Conservation (phyloP, 2,329 filamentous ascomycete genomes). For the Zalaria obscura region DNA sequence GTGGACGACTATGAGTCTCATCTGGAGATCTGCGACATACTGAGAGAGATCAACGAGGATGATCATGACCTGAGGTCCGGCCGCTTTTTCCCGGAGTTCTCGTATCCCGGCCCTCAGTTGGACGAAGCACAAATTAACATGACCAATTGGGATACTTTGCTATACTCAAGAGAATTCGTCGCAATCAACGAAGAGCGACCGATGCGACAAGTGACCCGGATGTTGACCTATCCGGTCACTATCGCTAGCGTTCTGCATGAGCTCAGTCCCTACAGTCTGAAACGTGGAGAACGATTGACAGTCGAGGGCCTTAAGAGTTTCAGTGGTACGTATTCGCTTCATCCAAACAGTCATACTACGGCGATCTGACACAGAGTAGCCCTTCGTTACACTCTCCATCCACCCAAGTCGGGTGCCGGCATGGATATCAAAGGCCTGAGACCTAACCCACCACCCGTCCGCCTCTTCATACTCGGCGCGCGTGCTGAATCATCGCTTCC, state of each 20-base stretch:
- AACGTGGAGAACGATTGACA: conserved; percentile 61
- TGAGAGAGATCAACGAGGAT: conserved; percentile 92
- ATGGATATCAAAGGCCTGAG: conserved; percentile 63
- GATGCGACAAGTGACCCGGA: conserved; percentile 82
- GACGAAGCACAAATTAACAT: conserved; percentile 91
- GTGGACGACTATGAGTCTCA: conserved; percentile 90
- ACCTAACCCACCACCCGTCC: conserved; percentile 72
- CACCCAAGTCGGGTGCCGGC: conserved; percentile 64
- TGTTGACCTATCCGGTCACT: conserved; percentile 88
- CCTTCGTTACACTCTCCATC: conserved; percentile 84
- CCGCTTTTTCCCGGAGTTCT: conserved; percentile 83
- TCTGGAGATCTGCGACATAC: conserved; percentile 78
- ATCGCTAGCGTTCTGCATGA: conserved; percentile 88
- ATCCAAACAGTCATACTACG: conserved; percentile 7
- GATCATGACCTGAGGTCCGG: conserved; percentile 90
- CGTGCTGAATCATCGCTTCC: conserved; percentile 95
- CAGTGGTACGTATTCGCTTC: conserved; percentile 48
- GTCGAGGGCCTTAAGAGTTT: conserved; percentile 86
- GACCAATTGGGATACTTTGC: conserved; percentile 95
- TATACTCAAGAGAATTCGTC: conserved; percentile 83
- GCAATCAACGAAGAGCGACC: conserved; percentile 83
- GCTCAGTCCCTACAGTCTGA: conserved; percentile 79
- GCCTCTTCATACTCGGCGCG: conserved; percentile 85
- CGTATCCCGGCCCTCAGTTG: conserved; percentile 77
- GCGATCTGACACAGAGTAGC: conserved; percentile 34